Base-by-base conservation (phyloP, 2,329 filamentous ascomycete genomes). In the Exserohilum rostratum region DNA sequence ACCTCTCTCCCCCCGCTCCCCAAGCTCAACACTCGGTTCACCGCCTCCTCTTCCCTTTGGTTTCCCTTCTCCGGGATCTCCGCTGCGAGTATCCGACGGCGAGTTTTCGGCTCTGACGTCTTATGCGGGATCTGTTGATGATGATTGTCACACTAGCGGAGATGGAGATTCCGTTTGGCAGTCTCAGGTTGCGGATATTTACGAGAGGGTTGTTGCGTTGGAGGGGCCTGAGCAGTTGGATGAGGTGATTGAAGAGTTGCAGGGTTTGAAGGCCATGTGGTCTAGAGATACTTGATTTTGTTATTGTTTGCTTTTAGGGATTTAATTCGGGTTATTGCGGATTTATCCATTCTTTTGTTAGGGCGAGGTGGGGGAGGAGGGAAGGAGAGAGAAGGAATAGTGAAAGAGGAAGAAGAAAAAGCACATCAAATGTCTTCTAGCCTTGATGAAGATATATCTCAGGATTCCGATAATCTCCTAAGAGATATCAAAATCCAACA, bases 1-100 rank as follows among this genome's bases (percentile, higher is more conserved):
- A 3, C 68, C 69, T 2, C 59, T 71, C 0, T 66, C 55, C 6
- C 45, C 67, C 17, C 55, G 50, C 44, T 57, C 61, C 5, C 48
- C 56, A 0, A 45, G 48, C 27, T 64, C 62, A 6, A 40, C 38
- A 9, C 38, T 33, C 5, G 56, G 42, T 7, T 47, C 37, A n/a
- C 43, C 44, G 4, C 46, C 42, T 10, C 22, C 46, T 17, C 46
- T 44, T 5, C 34, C 51, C 6, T 13, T 50, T 29, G 51, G 34
- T 6, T 54, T 50, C 15, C 40, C 34, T 2, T 45, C 39, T 13
- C 46, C 46, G 12, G 15, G 46, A 3, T 29, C 51, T 0, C 20
- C 39, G 9, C 9, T 20, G 1, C 20, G 6, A 13, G 33, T 6
- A 13, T n/a, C 40, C 7, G 33, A 57, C 42, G 18, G 35, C 29